Evolutionary conservation across 1,284 basidiomycete species (phyloP).

Genomic region (Inonotus obliquus): DNA sequence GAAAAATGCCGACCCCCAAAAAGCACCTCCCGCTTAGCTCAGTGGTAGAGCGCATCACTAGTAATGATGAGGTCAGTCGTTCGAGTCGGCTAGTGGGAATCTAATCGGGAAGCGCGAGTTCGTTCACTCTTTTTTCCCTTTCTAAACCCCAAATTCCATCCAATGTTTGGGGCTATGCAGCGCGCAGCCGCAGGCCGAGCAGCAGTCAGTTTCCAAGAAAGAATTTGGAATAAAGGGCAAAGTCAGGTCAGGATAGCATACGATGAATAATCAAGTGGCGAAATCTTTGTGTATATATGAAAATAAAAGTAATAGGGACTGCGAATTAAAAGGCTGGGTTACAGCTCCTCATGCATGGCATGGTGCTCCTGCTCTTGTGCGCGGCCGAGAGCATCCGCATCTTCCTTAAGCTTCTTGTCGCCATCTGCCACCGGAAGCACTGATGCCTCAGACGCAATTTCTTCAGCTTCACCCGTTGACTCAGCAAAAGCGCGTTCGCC

Average conservation of each 20-base stretch:
- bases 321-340: neutral
- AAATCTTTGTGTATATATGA: too few relatives aligned
- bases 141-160: too few relatives aligned
- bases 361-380: slow-evolving; percentile 24
- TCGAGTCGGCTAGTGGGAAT: slow-evolving; percentile 20
- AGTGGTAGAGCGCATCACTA: slow-evolving; percentile 21
- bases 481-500: slow-evolving; percentile 37
- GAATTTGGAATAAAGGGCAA: neutral
- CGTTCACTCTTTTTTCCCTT: too few relatives aligned
- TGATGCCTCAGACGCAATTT: slow-evolving; percentile 33
- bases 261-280: neutral
- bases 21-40: slow-evolving; percentile 16
- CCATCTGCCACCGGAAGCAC: slow-evolving; percentile 44
- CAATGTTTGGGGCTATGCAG: too few relatives aligned
- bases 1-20: too few relatives aligned
- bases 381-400: slow-evolving; percentile 42
- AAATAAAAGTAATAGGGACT: too few relatives aligned
- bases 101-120: too few relatives aligned
- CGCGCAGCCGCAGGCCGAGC: too few relatives aligned
- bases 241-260: neutral
- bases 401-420: slow-evolving; percentile 33
- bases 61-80: slow-evolving; percentile 22
- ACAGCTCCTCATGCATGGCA: slow-evolving; percentile 8
- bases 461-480: slow-evolving; percentile 17
- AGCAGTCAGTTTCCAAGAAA: too few relatives aligned